These are phyloP conservation scores for Chlamydomonas reinhardtii DNA, from an alignment of 163 green algal species.

Conservation along the genomic window DNA sequence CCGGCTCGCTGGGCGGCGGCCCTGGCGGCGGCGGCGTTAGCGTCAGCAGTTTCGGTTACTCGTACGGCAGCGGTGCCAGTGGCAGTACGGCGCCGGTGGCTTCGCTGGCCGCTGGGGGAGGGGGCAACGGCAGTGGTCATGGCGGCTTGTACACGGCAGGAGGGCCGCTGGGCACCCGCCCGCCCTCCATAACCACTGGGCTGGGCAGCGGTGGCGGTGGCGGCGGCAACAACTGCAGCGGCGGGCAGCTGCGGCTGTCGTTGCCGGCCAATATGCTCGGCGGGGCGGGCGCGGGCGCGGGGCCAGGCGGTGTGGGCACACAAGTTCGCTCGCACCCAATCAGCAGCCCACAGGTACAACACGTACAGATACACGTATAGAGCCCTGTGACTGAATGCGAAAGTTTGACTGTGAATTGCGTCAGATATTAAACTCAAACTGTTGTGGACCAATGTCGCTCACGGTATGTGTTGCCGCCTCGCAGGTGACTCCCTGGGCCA, in stretches of 20 bases:
- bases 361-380: too few species aligned
- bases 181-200: background rate
- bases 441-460: too few species aligned
- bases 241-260: slow-evolving; percentile 11
- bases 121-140: too few species aligned
- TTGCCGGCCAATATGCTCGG: background rate
- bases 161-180: background rate
- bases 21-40: background rate
- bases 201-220: background rate
- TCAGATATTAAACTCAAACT: too few species aligned
- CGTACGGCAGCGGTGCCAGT: slow-evolving; percentile 14
- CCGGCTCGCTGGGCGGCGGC: background rate
- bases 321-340: slow-evolving; percentile 19
- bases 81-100: background rate
- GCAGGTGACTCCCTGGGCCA: slow-evolving; percentile 26
- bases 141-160: background rate
- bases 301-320: background rate
- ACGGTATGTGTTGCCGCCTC: too few species aligned
- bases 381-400: too few species aligned
- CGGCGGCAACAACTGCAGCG: background rate
- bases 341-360: background rate
- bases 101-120: too few species aligned
- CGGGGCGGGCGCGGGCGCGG: too few species aligned
- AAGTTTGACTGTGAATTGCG: too few species aligned
- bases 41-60: slow-evolving; percentile 16